Evolutionary conservation across 805 yeast genomes (phyloP).

Genomic region (Teunomyces gatunensis): DNA sequence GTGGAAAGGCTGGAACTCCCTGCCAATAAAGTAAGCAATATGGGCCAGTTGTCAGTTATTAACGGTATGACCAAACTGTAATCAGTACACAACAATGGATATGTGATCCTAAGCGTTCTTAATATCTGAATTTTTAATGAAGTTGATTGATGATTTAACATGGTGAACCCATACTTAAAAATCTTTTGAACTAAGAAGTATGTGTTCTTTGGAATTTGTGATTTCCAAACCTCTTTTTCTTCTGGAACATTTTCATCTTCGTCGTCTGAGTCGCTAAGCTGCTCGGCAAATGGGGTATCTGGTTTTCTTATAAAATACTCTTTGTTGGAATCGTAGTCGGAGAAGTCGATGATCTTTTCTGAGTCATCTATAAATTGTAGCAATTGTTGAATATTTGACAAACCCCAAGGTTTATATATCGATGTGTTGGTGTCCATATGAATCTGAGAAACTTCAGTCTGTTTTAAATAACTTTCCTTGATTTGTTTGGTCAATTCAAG

Average conservation of each 20-base stretch:
- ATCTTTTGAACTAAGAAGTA: slow-evolving; percentile 62
- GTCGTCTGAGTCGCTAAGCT: slow-evolving; percentile 22
- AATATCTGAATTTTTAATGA: slow-evolving; percentile 57
- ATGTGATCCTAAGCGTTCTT: slow-evolving; percentile 34
- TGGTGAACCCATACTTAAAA: slow-evolving; percentile 64
- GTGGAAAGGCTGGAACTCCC: slow-evolving; percentile 11
- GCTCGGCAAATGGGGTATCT: slow-evolving; percentile 32
- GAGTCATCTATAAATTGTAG: slow-evolving; percentile 41
- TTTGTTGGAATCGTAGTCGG: slow-evolving; percentile 32
- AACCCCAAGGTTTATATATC: slow-evolving; percentile 59
- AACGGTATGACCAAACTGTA: slow-evolving; percentile 31
- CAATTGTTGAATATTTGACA: slow-evolving; percentile 44
- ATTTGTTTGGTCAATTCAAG: slow-evolving; percentile 55
- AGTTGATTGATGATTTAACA: slow-evolving; percentile 64
- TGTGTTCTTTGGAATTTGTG: slow-evolving; percentile 60
- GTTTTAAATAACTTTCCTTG: slow-evolving; percentile 29
- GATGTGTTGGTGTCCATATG: slow-evolving; percentile 12
- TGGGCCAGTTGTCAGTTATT: slow-evolving; percentile 34
- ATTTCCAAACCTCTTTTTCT: slow-evolving; percentile 49
- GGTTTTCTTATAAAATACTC: slow-evolving; percentile 40
- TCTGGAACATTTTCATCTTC: slow-evolving; percentile 30
- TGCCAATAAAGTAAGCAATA: slow-evolving; percentile 18
- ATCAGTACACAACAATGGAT: slow-evolving; percentile 32
- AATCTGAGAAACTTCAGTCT: slow-evolving; percentile 4
- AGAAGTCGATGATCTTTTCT: slow-evolving; percentile 22